These are phyloP conservation scores for Grosmannia clavigera DNA, from an alignment of 2,329 filamentous ascomycete species.

Conservation along the genomic window DNA sequence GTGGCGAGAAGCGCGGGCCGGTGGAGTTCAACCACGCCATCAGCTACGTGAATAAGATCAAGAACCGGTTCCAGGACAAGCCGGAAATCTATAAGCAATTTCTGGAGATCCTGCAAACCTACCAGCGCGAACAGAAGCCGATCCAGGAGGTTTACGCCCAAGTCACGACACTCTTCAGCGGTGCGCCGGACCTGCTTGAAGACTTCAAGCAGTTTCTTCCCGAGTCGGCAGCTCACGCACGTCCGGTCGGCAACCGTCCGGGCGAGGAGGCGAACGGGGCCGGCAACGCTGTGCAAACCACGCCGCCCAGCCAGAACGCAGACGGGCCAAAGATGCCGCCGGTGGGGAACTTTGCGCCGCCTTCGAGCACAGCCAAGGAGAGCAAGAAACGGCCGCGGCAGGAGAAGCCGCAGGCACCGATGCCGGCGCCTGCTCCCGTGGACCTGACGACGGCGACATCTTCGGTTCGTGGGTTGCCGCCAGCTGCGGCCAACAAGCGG, in stretches of 20 bases:
- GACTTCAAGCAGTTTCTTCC: conserved; percentile 98
- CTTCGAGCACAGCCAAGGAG: conserved; percentile 71
- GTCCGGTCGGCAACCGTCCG: conserved; percentile 46
- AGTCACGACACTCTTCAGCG: conserved; percentile 86
- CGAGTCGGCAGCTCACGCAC: conserved; percentile 56
- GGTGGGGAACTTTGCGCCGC: conserved; percentile 85
- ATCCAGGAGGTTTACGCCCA: conserved; percentile 98
- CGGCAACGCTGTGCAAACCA: conserved; percentile 37
- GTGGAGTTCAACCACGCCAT: conserved; percentile 99
- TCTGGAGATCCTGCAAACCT: conserved; percentile 93
- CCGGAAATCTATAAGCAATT: conserved; percentile 99
- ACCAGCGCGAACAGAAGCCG: conserved; percentile 93
- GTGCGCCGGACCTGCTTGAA: conserved; percentile 85
- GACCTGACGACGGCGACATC: conserved; percentile 26
- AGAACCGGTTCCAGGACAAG: conserved; percentile 95
- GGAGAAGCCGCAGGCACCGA: conserved; percentile 41
- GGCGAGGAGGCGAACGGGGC: conserved; percentile 42
- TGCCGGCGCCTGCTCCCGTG: conserved; percentile 29
- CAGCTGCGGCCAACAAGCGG: conserved; percentile 40
- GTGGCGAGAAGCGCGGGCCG: conserved; percentile 76
- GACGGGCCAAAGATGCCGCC: conserved; percentile 76
- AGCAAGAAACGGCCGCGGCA: conserved; percentile 72
- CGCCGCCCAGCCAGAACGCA: conserved; percentile 37
- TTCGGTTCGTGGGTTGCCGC: conserved; percentile 23
- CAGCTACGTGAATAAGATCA: conserved; percentile 99